Evolutionary conservation across 805 yeast genomes (phyloP), one percentile per base, ranked within the genome.

Genomic region (Schwanniomyces pseudopolymorphus): DNA sequence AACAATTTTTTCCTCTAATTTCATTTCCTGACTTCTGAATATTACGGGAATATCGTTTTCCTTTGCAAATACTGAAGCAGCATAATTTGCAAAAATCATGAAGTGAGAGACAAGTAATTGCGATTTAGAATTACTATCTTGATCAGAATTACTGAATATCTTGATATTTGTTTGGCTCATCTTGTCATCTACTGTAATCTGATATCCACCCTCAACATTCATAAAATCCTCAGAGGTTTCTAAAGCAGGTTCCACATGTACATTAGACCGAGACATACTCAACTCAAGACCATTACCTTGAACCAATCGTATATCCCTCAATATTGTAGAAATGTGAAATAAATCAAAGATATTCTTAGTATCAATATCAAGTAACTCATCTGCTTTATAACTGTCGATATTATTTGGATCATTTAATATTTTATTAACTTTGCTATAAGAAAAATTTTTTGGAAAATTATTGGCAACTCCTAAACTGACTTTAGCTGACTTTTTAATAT

Each of bases 21-120:
- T 59, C 60, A 69, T 57, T 14, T 58, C 60, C 45, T 68, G 75
- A 24, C 63, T 60, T 28, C 76, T 48, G 58, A 73, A 84, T 10
- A 87, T 68, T 9, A 83, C 80, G 2, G 85, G 82, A 8, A 82
- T 74, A 0, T 66, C 55, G 35, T 78, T 65, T 4, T 61, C 52
- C 2, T 51, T 37, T 13, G 84, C 78, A 53, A 71, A 76, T 1
- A 61, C 48, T 0, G 86, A 86, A 1, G 82, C 73, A 3, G 84
- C 65, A n/a, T 75, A 67, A 60, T 89, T 90, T 0, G 94, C 89
- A 39, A 80, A 66, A 20, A 91, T 77, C 99, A 92, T 92, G 41
- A 87, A 62, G 60, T 92, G 96, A 0, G 92, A 77, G 1, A 92
- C 97, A 21, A 92, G 69, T 2, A 72, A 57, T 33, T 80, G 81